Evolutionary conservation across 345 rosid genomes (phyloP), one percentile per base, ranked within the genome.

Genomic region (Lepidium didymum): DNA sequence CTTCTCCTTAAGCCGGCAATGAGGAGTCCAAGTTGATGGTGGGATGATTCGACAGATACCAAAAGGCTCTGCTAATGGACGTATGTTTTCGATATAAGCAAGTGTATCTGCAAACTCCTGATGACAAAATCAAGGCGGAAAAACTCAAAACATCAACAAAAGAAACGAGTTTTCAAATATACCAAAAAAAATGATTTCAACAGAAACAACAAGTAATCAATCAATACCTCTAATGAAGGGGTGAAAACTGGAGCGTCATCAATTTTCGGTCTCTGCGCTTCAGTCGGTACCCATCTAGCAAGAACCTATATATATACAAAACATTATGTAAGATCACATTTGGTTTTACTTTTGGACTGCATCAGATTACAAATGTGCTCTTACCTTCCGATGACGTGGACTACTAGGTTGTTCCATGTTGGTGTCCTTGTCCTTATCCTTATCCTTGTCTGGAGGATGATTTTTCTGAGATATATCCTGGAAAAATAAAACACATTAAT

Each of bases 31-130:
- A 2, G 88, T 79, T 31, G 90, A 33, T 13, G 97, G 99, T 19
- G 99, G 99, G 42, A 90, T 88, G 56, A 94, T 94, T 51, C 97
- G 82, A 77, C 99, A 94, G 31, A 94, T 87, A 23, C 99, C 99
- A 80, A 65, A 90, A 7, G 85, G 53, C 72, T 90, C 89, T 15
- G 99, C 99, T 76, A 82, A 27, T 40, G 78, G 45, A 6, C 92
- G 96, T 73, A 94, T 91, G 83, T 86, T 94, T 51, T 82, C 88
- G 59, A 94, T 82, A 72, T 87, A 94, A n/a, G 82, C 84, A 53
- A 88, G 85, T 42, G 97, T 81, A 77, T 94, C 95, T 82, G 86
- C 86, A 84, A 94, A 94, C 78, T 94, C 99, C 99, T 94, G 27
- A 70, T 23, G 14, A 68, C 57, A 56, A 23, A 29, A 70, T n/a